These are phyloP conservation scores for Fusarium sp. DNA, from an alignment of 2,329 filamentous ascomycete genomes.

Conservation along the genomic window DNA sequence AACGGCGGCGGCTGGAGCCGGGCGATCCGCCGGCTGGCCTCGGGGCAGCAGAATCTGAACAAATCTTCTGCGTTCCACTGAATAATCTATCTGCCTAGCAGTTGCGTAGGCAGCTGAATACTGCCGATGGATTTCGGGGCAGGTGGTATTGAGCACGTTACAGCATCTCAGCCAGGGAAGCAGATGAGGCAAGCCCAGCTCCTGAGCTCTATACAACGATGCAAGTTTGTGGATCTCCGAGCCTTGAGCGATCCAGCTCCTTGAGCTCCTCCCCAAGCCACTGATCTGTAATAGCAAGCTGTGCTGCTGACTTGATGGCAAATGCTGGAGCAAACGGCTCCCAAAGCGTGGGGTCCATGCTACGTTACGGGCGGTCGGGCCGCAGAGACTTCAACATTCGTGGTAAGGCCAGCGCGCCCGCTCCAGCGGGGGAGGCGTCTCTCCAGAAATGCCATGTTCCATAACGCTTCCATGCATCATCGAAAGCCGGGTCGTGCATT, in stretches of 20 bases:
- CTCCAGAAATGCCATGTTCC: conserved; percentile 10
- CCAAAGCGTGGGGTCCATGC: conserved; percentile 14
- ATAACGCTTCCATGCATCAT: conserved; percentile 18
- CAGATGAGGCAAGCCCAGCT: neutral
- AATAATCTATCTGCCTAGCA: neutral
- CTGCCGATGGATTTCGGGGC: neutral
- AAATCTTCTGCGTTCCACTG: neutral
- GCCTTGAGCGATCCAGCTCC: conserved; percentile 4
- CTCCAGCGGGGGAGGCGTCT: conserved; percentile 5
- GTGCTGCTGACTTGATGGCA: neutral
- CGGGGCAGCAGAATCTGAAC: conserved; percentile 12
- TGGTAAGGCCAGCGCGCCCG: neutral
- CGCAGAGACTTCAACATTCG: conserved; percentile 1
- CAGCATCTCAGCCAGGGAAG: neutral
- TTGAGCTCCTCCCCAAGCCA: conserved; percentile 1
- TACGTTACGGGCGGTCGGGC: conserved; percentile 27
- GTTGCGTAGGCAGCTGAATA: neutral
- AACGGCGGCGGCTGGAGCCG: conserved; percentile 35
- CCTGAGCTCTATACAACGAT: neutral
- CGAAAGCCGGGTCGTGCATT: neutral
- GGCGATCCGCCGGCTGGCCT: conserved; percentile 23
- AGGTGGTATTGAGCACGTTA: neutral
- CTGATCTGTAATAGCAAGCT: neutral
- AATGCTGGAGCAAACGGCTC: conserved; percentile 1
- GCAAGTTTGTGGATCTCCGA: conserved; percentile 3